These are phyloP conservation scores for Corynespora cassiicola DNA, from an alignment of 2,329 filamentous ascomycete genomes.

Conservation along the genomic window DNA sequence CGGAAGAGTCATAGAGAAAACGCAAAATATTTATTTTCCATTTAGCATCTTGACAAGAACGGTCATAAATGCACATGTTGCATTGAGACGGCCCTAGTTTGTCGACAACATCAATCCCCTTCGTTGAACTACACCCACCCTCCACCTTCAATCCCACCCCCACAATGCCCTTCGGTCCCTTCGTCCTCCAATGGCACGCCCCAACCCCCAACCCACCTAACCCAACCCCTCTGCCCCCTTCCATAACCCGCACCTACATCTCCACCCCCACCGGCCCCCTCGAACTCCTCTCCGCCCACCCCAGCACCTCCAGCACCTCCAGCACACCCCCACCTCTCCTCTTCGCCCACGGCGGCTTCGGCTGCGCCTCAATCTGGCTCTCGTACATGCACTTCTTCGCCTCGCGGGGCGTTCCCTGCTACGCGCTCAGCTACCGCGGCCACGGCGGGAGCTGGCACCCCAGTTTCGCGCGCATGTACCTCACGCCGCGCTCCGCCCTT, in stretches of 20 bases:
- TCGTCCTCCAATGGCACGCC: conserved; percentile 34
- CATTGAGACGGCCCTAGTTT: too few relatives aligned
- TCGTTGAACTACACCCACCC: too few relatives aligned
- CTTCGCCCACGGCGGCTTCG: conserved; percentile 64
- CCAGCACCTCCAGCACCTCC: conserved; percentile 14
- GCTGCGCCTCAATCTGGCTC: conserved; percentile 60
- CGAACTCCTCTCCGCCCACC: conserved; percentile 57
- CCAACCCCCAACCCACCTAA: conserved; percentile 30
- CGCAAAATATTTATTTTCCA: too few relatives aligned
- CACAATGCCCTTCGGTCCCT: conserved; percentile 35
- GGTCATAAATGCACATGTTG: too few relatives aligned
- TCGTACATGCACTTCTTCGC: conserved; percentile 60
- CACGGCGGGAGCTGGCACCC: conserved; percentile 62
- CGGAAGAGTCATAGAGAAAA: too few relatives aligned
- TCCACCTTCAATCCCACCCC: background rate
- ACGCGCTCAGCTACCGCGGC: conserved; percentile 60
- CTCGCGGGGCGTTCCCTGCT: conserved; percentile 53
- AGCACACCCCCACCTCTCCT: conserved; percentile 51
- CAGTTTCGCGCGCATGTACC: conserved; percentile 56
- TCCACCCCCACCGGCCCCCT: conserved; percentile 53
- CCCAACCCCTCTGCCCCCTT: conserved; percentile 44
- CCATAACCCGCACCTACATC: conserved; percentile 54
- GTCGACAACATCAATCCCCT: too few relatives aligned
- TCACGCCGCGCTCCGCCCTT: conserved; percentile 51
- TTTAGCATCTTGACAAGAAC: too few relatives aligned